These are phyloP conservation scores for Paradendryphiella salina DNA, from an alignment of 2,329 filamentous ascomycete genomes.

Conservation along the genomic window DNA sequence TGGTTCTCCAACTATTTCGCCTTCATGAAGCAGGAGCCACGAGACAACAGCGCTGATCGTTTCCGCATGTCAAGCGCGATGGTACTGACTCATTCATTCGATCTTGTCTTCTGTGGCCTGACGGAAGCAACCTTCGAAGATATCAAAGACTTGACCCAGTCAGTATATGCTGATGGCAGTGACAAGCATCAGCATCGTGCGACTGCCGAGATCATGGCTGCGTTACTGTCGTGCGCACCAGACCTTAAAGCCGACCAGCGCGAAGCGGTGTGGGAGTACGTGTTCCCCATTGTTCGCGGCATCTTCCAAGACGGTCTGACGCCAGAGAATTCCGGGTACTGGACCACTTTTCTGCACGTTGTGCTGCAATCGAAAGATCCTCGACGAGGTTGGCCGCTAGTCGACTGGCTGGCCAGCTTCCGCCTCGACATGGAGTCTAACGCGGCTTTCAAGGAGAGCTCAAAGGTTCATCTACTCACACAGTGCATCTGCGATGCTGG, in stretches of 20 bases:
- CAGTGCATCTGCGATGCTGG: constrained; percentile 84
- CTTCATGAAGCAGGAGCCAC: constrained; percentile 94
- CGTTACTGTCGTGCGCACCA: constrained; percentile 76
- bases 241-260: constrained; percentile 76
- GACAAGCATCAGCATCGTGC: constrained; percentile 98
- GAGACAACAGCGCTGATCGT: constrained; percentile 77
- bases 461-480: constrained; percentile 89
- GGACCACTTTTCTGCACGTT: constrained; percentile 91
- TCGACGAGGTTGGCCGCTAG: constrained; percentile 79
- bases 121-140: constrained; percentile 83
- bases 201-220: constrained; percentile 89
- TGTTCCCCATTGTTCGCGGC: constrained; percentile 81
- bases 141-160: constrained; percentile 75
- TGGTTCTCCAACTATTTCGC: constrained; percentile 90
- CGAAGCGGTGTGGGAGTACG: constrained; percentile 81
- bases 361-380: constrained; percentile 88
- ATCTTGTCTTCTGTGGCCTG: constrained; percentile 79
- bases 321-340: constrained; percentile 91
- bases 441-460: constrained; percentile 97
- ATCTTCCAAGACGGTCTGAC: constrained; percentile 91
- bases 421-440: constrained; percentile 92
- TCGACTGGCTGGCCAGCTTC: constrained; percentile 81
- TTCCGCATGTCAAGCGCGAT: constrained; percentile 89
- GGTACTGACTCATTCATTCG: constrained; percentile 85
- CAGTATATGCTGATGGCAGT: constrained; percentile 86